phyloP scores from a whole-genome alignment of 768 basidiomycete genomes.

The Boletales sp. region DNA sequence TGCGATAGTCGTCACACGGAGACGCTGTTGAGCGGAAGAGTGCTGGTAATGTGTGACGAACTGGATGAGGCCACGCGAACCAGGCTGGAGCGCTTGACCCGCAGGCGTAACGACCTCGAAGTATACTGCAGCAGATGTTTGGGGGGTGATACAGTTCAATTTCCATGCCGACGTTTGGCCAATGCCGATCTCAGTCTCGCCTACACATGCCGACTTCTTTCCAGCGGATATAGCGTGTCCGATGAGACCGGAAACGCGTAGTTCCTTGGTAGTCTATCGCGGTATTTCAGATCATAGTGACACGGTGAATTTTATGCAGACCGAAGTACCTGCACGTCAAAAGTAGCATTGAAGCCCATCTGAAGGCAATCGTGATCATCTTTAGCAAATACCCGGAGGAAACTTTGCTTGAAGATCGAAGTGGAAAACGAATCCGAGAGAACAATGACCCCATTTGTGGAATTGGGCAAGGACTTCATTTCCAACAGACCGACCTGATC shows the following conservation, averaged over 20 bases:
- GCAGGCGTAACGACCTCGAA: conserved; percentile 99
- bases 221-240: conserved; percentile 97
- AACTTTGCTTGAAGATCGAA: conserved; percentile 98
- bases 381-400: conserved; percentile 89
- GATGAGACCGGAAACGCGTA: conserved; percentile 97
- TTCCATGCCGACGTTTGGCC: conserved; percentile 99
- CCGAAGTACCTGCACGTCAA: conserved; percentile 83
- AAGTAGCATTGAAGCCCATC: conserved; percentile 99
- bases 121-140: conserved; percentile 87
- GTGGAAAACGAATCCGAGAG: conserved; percentile 96
- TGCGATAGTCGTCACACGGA: conserved; percentile 97
- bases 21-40: conserved; percentile 87
- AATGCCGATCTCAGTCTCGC: conserved; percentile 98
- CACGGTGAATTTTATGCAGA: not conserved
- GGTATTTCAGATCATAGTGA: conserved; percentile 1
- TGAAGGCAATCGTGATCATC: conserved; percentile 88
- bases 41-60: conserved; percentile 99
- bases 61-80: conserved; percentile 92
- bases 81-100: conserved; percentile 85
- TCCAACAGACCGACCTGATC: conserved; percentile 97
- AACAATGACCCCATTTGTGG: conserved; percentile 94
- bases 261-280: conserved; percentile 90
- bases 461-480: conserved; percentile 95
- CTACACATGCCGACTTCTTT: conserved; percentile 95
- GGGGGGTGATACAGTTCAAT: conserved; percentile 85